Conservation (phyloP, 2,329 filamentous ascomycete genomes). For the Diaporthe longicolla region DNA sequence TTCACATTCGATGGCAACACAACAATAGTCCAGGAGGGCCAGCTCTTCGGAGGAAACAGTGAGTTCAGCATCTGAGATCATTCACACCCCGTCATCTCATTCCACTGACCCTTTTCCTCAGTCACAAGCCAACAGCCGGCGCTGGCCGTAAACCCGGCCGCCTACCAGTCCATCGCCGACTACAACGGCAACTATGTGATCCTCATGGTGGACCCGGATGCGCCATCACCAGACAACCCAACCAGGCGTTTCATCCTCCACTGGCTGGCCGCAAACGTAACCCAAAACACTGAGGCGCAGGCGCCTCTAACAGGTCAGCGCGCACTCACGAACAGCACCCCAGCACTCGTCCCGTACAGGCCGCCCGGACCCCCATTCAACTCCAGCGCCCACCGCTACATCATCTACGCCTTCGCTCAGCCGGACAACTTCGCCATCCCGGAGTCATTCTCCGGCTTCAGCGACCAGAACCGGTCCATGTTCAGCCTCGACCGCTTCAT, state of each 20-base stretch:
- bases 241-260: conserved; percentile 35
- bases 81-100: neutral
- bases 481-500: conserved; percentile 40
- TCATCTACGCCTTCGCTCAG: conserved; percentile 40
- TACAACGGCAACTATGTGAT: conserved; percentile 35
- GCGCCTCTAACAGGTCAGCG: conserved; percentile 32
- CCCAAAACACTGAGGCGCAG: conserved; percentile 2
- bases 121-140: conserved; percentile 36
- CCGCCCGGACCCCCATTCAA: conserved; percentile 31
- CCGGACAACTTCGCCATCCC: conserved; percentile 38
- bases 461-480: conserved; percentile 29
- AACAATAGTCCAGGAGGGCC: conserved; percentile 25
- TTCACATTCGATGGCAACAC: conserved; percentile 33
- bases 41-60: conserved; percentile 24
- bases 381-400: conserved; percentile 40
- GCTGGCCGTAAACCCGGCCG: conserved; percentile 28
- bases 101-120: neutral
- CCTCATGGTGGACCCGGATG: conserved; percentile 38
- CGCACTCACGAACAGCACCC: conserved; percentile 25
- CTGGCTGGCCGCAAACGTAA: conserved; percentile 36
- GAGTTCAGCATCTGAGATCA: neutral
- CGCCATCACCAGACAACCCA: conserved; percentile 27
- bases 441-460: conserved; percentile 30
- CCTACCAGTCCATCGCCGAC: conserved; percentile 20
- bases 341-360: conserved; percentile 21